Evolutionary conservation across 2,329 filamentous ascomycete species (phyloP), one percentile per base, ranked within the genome.

Genomic region (Boeremia exigua): DNA sequence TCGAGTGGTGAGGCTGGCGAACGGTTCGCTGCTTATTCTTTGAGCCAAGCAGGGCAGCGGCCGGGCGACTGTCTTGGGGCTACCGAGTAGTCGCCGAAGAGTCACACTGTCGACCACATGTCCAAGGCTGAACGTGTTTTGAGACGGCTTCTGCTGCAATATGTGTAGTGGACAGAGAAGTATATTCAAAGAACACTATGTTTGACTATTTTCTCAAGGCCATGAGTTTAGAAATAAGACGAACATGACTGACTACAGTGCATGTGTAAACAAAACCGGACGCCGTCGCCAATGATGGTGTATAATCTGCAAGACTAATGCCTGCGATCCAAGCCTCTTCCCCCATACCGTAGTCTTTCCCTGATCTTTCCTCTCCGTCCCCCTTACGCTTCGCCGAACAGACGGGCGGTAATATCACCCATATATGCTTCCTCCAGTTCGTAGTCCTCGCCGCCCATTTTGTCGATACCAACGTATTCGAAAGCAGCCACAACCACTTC

Each of bases 401-500:
- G 83, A 54, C 89, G 84, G 15, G 92, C 91, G 0, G 91, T 96
- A 60, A 98, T 88, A 65, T 96, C 92, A 3, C 91, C 92, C 84
- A 96, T 91, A 65, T 92, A 93, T 1, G 88, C 92, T 68, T 95
- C 90, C 70, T 96, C 91, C n/a, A 96, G 80, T 67, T 91, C 88
- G 73, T 96, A 95, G 71, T 95, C 90, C 63, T 88, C 81, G 0
- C 92, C 92, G 25, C 83, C 84, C 64, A 89, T 91, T 15, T 85
- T 85, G 60, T 94, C 90, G 63, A 96, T 93, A 6, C 91, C 90
- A 7, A 95, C 88, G 58, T 84, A 90, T 48, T 88, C 83, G 69
- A 97, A 96, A 0, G 92, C 91, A 9, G 89, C 84, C 0, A 97
- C 92, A 1, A 98, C 92, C n/a, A 85, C 83, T 44, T 93, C 90